phyloP scores from a whole-genome alignment of 75 land plant genomes.

The Cunninghamia lanceolata region DNA sequence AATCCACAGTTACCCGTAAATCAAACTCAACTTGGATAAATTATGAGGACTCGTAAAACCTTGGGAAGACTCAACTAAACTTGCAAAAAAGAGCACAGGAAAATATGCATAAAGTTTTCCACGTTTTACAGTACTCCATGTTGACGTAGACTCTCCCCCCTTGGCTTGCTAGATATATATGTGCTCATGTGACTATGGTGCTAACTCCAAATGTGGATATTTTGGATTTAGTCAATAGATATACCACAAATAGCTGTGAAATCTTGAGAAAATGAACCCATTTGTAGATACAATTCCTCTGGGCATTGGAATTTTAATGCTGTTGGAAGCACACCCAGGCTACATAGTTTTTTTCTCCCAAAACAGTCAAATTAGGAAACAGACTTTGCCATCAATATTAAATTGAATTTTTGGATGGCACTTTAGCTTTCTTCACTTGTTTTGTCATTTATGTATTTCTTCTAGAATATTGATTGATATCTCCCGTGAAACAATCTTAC shows the following conservation, averaged over 20 bases:
- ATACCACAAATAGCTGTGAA: not conserved
- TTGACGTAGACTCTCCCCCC: not conserved
- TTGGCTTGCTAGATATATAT: not conserved
- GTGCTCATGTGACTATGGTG: not conserved
- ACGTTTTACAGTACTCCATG: not conserved
- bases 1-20: no score
- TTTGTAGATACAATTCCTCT: not conserved
- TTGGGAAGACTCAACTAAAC: not conserved
- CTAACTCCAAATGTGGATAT: not conserved
- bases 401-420: not conserved
- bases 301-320: not conserved
- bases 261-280: not conserved
- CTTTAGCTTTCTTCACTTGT: not conserved
- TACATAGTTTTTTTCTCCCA: not conserved
- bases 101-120: not conserved
- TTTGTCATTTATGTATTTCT: not conserved
- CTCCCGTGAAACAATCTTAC: not conserved
- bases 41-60: no score
- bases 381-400: no score
- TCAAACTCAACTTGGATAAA: not conserved
- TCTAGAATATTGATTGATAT: not conserved
- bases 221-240: not conserved
- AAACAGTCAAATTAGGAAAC: no score
- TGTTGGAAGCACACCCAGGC: not conserved
- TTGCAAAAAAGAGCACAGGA: not conserved